phyloP scores from a whole-genome alignment of 2,329 filamentous ascomycete genomes.

The Aureobasidium uvarum region DNA sequence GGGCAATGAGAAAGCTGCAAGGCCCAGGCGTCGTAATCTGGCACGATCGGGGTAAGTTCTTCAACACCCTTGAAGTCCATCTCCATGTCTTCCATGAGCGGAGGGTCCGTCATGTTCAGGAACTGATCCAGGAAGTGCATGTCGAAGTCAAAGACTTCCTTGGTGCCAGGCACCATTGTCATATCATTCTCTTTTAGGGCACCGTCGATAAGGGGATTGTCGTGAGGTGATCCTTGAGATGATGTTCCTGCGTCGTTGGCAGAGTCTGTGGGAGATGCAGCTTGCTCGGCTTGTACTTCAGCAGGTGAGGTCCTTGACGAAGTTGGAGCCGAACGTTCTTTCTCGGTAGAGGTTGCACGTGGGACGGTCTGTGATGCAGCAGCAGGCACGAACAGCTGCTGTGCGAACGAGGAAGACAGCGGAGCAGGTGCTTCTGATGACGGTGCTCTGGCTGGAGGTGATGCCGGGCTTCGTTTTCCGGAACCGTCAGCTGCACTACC shows the following conservation, averaged over 20 bases:
- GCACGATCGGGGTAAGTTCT: slow-evolving; percentile 27
- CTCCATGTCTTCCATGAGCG: slow-evolving; percentile 13
- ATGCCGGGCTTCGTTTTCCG: slow-evolving; percentile 2
- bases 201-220: not conserved
- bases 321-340: not conserved
- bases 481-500: not conserved
- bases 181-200: not conserved
- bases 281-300: slow-evolving; percentile 13
- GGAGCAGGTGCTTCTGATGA: slow-evolving; percentile 7
- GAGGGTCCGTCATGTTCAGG: slow-evolving; percentile 16
- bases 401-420: slow-evolving; percentile 19
- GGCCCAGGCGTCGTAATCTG: slow-evolving; percentile 26
- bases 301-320: slow-evolving; percentile 15
- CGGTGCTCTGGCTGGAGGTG: not conserved
- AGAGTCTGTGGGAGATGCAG: slow-evolving; percentile 13
- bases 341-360: not conserved
- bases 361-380: not conserved
- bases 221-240: slow-evolving; percentile 6
- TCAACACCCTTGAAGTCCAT: slow-evolving; percentile 28
- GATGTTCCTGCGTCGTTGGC: slow-evolving; percentile 6
- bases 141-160: slow-evolving; percentile 18
- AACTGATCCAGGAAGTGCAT: slow-evolving; percentile 26
- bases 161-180: not conserved
- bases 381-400: slow-evolving; percentile 18
- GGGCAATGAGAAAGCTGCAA: slow-evolving; percentile 11